Evolutionary conservation across 2,329 filamentous ascomycete genomes (phyloP).

Genomic region (Fusarium haematococcum): DNA sequence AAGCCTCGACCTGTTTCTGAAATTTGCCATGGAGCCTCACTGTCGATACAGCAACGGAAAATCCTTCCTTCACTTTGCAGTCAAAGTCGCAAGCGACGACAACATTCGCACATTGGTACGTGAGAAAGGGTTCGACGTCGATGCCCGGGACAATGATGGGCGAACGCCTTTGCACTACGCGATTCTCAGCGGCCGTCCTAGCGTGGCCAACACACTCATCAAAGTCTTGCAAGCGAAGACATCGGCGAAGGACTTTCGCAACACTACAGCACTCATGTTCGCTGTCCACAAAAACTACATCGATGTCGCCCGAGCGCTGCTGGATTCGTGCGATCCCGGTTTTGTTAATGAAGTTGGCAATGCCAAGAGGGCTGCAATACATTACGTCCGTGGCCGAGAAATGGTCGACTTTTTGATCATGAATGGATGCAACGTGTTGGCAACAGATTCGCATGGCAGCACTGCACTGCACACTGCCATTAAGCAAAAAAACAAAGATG

Average conservation of each 20-base stretch:
- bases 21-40: background rate
- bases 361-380: background rate
- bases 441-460: background rate
- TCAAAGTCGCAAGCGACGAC: background rate
- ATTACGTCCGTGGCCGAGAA: background rate
- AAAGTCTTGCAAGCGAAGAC: background rate
- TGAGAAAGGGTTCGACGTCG: background rate
- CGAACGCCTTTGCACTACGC: background rate
- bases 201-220: background rate
- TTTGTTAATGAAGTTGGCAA: background rate
- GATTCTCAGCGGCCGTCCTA: background rate
- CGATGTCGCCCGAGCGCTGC: background rate
- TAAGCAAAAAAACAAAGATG: too few relatives aligned
- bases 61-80: background rate
- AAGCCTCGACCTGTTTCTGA: background rate
- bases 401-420: fast-evolving
- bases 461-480: background rate
- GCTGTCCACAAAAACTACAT: background rate
- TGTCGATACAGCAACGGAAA: background rate
- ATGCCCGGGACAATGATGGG: background rate
- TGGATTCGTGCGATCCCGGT: too few relatives aligned
- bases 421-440: background rate
- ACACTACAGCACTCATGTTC: background rate
- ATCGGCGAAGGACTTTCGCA: background rate
- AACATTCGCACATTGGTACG: background rate